Base-by-base conservation (phyloP, 1,284 basidiomycete species). In the Hymenochaete sp. region DNA sequence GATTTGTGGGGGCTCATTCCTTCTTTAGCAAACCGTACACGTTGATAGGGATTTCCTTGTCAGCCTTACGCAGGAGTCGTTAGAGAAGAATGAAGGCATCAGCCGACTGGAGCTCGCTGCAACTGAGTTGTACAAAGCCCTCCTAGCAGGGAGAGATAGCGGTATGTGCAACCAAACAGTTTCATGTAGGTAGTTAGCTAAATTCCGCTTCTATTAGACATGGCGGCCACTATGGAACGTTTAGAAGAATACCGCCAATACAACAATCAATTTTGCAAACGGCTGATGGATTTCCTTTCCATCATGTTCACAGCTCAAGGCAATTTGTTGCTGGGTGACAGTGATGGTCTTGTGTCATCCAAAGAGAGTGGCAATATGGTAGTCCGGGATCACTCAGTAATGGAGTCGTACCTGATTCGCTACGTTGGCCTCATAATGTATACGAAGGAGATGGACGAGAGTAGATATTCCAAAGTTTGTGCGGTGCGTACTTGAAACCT, bases 341-440 rank as follows among this genome's bases (percentile, higher is more conserved):
- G 62, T 27, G 68, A 68, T 52, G 82, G 83, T 27, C 52, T 85
- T 4, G 56, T 57, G 14, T 70, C 71, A 48, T 54, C 63, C 7
- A 59, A 63, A 26, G 59, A 64, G 19, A 61, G 66, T 27, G 67
- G 71, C 14, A 68, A 68, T 40, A 69, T 75, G 3, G 63, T 63
- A 5, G 65, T 91, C 24, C 61, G 72, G 6, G 68, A 73, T 4
- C 92, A 95, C 60, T 68, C 71, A 42, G 69, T 75, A 10, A 71
- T 97, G 60, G 91, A 97, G 57, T 70, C 72, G 22, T 86, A 87
- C 58, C 73, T 98, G 8, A 90, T 87, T 21, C 73, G 82, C 39
- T 98, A 98, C 62, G 80, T 85, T 38, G 93, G 93, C 1, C 62
- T 98, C 39, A 79, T 98, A 64, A 71, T 98, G 11, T 98, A 95